phyloP scores from a whole-genome alignment of 768 basidiomycete genomes.

The Sporobolomyces pararoseus region DNA sequence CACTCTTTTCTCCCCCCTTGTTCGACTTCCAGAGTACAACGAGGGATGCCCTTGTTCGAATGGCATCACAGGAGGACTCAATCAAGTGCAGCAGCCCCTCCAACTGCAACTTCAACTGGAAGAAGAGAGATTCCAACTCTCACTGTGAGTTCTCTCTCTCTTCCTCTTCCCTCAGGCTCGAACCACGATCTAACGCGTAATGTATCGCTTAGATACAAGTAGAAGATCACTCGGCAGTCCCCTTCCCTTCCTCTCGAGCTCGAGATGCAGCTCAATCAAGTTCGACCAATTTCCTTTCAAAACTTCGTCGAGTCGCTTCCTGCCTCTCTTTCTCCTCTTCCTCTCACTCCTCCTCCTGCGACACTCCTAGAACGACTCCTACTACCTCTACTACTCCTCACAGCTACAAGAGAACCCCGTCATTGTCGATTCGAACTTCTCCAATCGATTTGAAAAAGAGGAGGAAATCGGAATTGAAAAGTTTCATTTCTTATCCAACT shows the following conservation, averaged over 20 bases:
- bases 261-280: too few species aligned
- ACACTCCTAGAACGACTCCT: too few species aligned
- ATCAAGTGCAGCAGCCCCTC: background rate
- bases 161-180: background rate
- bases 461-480: background rate
- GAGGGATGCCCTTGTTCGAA: background rate
- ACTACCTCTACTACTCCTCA: background rate
- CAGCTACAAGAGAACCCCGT: too few species aligned
- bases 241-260: too few species aligned
- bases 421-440: background rate
- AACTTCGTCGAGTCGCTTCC: constrained; percentile 5
- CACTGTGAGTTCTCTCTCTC: background rate
- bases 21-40: too few species aligned
- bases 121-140: background rate
- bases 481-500: constrained; percentile 10
- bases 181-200: background rate
- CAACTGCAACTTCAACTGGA: background rate
- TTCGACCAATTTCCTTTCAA: background rate
- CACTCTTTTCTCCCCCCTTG: too few species aligned
- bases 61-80: background rate
- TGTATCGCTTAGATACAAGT: too few species aligned
- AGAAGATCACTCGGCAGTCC: too few species aligned
- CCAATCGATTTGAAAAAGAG: background rate
- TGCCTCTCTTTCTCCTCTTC: constrained; percentile 9
- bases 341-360: background rate